Evolutionary conservation across 208 protist species (phyloP), one percentile per base, ranked within the genome.

Genomic region (Acanthamoeba lenticulata): DNA sequence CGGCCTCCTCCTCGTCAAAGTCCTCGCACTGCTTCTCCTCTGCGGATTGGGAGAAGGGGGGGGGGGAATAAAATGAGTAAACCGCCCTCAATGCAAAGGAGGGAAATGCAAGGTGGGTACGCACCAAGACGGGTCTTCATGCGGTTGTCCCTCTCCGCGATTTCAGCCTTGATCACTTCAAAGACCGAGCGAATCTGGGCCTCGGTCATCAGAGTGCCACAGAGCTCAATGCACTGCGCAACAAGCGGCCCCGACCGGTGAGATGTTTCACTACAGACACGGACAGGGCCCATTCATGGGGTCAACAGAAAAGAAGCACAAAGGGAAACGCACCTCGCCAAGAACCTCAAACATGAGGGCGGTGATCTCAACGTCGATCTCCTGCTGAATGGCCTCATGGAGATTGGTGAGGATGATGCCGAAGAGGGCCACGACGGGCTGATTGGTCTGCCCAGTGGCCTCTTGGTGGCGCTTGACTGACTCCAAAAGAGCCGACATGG

Each of bases 301-400:
- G 38, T 5, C 15, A 19, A 29, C 3, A 21, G 38, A n/a, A 52
- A 42, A 55, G 24, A 42, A 38, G 42, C 5, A 27, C 5, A 85
- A 55, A 52, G 42, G 13, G 15, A 27, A 24, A 55, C 38, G 11
- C 49, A 93, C 89, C 60, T 93, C 90, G 62, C 65, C 44, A 32
- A 93, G 90, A 24, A 47, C 42, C 44, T 93, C 90, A 86, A 93
- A 65, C 90, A 93, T 93, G 27, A 77, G 45, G 21, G 45, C 62
- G 27, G 32, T 42, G 9, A 96, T 57, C 42, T 96, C 95, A 15
- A 96, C 24, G 60, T 96, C 95, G 47, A 90, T 55, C 74, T 96
- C 95, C 40, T 91, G 47, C 32, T 95, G 77, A 57, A 96, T 91
- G 92, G 94, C 42, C 29, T 95, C 34, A 19, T 69, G 38, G 40